A percentile compares a stretch with the other conserved stretches of the same genome.
phyloP scores from a whole-genome alignment of 2,329 filamentous ascomycete species.

The Exophiala alcalophila region DNA sequence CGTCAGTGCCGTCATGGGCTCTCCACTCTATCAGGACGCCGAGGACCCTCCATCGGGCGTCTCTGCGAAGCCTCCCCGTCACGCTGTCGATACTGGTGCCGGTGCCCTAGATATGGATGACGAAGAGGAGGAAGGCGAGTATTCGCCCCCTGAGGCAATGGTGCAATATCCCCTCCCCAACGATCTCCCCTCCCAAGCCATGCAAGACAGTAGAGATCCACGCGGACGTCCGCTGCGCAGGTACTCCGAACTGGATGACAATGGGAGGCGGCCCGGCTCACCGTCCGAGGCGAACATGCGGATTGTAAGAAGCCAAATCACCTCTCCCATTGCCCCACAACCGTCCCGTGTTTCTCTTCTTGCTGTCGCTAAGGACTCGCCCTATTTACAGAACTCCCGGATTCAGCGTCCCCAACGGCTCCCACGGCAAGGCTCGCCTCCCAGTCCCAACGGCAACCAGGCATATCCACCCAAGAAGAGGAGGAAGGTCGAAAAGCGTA shows the following conservation, averaged over 20 bases:
- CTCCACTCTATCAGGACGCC: conserved; percentile 17
- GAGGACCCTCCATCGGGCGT: conserved; percentile 11
- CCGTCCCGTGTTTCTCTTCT: conserved; percentile 66
- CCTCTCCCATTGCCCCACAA: conserved; percentile 70
- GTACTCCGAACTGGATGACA: conserved; percentile 30
- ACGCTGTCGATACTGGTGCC: conserved; percentile 5
- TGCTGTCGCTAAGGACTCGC: conserved; percentile 51
- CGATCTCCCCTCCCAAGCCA: conserved; percentile 12
- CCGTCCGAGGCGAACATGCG: conserved; percentile 49
- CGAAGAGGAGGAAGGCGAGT: conserved; percentile 46
- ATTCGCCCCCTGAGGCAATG: conserved; percentile 46
- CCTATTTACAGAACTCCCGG: conserved; percentile 56
- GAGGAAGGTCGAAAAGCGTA: conserved; percentile 46
- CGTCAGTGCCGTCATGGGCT: conserved; percentile 29
- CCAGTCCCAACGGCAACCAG: conserved; percentile 33
- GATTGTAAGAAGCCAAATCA: conserved; percentile 69
- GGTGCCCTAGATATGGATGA: conserved; percentile 33
- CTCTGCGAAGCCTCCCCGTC: neutral
- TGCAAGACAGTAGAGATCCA: conserved; percentile 28
- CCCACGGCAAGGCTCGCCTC: conserved; percentile 44
- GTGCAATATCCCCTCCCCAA: conserved; percentile 35
- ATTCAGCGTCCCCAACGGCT: conserved; percentile 34
- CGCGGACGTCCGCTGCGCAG: conserved; percentile 28
- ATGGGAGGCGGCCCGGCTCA: conserved; percentile 23
- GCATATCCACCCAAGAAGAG: conserved; percentile 51